A percentile compares a stretch with the other conserved stretches of the same genome.
phyloP scores from a whole-genome alignment of 495 filamentous ascomycete species.

The Penicillium taxi region DNA sequence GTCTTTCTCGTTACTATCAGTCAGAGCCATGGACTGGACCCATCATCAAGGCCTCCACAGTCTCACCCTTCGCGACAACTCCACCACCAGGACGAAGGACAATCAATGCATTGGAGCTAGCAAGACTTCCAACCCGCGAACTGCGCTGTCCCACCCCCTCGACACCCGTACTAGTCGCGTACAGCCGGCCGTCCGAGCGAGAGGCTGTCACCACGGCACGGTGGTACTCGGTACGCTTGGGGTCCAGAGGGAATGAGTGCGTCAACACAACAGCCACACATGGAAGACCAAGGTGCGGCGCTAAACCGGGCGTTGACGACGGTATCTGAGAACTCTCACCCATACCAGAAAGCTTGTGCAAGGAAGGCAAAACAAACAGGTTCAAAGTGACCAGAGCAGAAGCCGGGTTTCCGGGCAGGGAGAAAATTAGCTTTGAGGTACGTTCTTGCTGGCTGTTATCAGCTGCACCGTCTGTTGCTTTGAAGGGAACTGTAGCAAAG shows the following conservation, averaged over 20 bases:
- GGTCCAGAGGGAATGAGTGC: conserved; percentile 65
- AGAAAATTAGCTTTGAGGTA: conserved; percentile 68
- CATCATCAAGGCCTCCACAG: conserved; percentile 56
- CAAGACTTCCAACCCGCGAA: conserved; percentile 79
- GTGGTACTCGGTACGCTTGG: conserved; percentile 77
- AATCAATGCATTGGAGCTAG: conserved; percentile 78
- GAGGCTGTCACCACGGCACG: conserved; percentile 58
- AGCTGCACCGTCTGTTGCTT: conserved; percentile 16
- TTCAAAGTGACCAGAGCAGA: conserved; percentile 88
- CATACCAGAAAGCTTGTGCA: conserved; percentile 58
- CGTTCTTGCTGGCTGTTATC: conserved; percentile 42
- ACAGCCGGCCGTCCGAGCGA: conserved; percentile 55
- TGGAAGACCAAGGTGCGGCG: conserved; percentile 54
- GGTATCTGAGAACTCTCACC: conserved; percentile 23
- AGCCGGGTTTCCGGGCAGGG: conserved; percentile 89
- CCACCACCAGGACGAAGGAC: conserved; percentile 57
- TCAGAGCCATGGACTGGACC: conserved; percentile 32
- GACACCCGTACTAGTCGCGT: conserved; percentile 76
- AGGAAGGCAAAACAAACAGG: conserved; percentile 82
- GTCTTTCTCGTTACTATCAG: too few species aligned
- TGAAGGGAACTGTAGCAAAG: conserved; percentile 77
- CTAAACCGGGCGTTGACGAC: conserved; percentile 14
- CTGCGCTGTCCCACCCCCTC: conserved; percentile 62
- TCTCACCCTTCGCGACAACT: conserved; percentile 42
- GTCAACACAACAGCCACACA: conserved; percentile 61